Base-by-base conservation (phyloP, 2,329 filamentous ascomycete species). In the Fusarium stilboides region DNA sequence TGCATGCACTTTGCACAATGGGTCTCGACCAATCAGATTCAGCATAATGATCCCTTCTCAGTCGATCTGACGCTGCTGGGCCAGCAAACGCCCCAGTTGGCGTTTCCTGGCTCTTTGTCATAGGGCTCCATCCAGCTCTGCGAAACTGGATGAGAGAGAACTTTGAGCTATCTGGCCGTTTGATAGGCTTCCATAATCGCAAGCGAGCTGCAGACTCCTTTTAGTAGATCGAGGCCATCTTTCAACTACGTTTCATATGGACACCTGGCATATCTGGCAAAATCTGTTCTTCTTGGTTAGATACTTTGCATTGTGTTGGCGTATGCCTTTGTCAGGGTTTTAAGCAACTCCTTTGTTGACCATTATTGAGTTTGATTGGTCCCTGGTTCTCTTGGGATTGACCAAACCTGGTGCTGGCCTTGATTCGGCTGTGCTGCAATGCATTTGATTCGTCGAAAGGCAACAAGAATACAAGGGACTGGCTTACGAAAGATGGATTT, bases 1-100 rank as follows among this genome's bases (percentile, higher is more conserved):
- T 74, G 72, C 72, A 74, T 62, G 71, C 72, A 74, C 72, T 74
- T 74, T 74, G 72, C 49, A 64, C 53, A 53, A 31, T 31, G 44
- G 40, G n/a, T 12, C 1, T 17, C 3, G 28, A 19, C 55, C 58
- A 68, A 64, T 64, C 62, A 62, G 28, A 44, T 31, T 24, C n/a
- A 36, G 42, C 24, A 24, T 14, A 62, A 42, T 39, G 26, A 46
- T 40, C 40, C 45, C 19, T 62, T 57, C 62, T 49, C 51, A 46
- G 39, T 62, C 26, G 52, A 66, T 51, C 62, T 57, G 61, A 62
- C 39, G 62, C 66, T 68, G 67, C 62, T 56, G 57, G 66, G 62
- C 57, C 67, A 59, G 57, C 67, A 59, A 51, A 37, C 50, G 24
- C 39, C 33, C 56, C 49, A 58, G 50, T 17, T 54, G 56, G 47